A percentile compares a stretch with the other conserved stretches of the same genome.
phyloP scores from a whole-genome alignment of 2,329 filamentous ascomycete genomes.

The Colletotrichum spinosum region DNA sequence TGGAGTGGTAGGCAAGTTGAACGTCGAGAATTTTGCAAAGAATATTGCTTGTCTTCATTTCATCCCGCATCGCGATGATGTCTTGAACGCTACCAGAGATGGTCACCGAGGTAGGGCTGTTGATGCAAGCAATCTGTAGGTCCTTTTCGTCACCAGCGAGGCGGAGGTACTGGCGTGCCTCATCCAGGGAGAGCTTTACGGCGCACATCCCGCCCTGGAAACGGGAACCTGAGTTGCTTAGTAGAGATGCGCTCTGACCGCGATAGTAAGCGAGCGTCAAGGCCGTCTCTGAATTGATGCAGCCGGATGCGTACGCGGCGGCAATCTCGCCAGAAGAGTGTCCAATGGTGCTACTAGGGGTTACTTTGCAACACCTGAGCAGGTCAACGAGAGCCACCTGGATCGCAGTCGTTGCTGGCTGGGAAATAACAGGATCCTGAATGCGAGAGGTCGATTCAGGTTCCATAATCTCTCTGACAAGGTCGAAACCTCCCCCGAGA shows the following conservation, averaged over 20 bases:
- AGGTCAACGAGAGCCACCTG: conserved; percentile 57
- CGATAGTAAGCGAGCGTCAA: conserved; percentile 57
- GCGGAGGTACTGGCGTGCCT: conserved; percentile 45
- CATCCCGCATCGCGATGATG: conserved; percentile 46
- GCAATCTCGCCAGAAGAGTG: conserved; percentile 62
- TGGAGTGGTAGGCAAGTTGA: conserved; percentile 57
- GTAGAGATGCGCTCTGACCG: conserved; percentile 48
- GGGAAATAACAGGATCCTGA: conserved; percentile 50
- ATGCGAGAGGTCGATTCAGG: conserved; percentile 43
- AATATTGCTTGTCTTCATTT: conserved; percentile 46
- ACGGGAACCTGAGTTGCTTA: conserved; percentile 43
- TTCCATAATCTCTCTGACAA: conserved; percentile 51
- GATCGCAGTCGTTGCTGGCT: conserved; percentile 55
- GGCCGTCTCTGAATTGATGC: conserved; percentile 50
- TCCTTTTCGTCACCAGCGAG: conserved; percentile 27
- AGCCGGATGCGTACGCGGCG: conserved; percentile 54
- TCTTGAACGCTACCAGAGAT: conserved; percentile 53
- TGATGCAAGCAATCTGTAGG: conserved; percentile 56
- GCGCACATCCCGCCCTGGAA: conserved; percentile 56
- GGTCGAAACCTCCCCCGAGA: conserved; percentile 48
- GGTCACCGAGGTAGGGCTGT: conserved; percentile 57
- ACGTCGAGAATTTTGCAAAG: conserved; percentile 52
- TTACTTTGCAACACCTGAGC: conserved; percentile 47
- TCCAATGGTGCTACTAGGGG: conserved; percentile 51
- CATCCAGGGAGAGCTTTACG: conserved; percentile 47